Evolutionary conservation across 179 eudicot genomes (phyloP).

Genomic region (Camellia oleifera): DNA sequence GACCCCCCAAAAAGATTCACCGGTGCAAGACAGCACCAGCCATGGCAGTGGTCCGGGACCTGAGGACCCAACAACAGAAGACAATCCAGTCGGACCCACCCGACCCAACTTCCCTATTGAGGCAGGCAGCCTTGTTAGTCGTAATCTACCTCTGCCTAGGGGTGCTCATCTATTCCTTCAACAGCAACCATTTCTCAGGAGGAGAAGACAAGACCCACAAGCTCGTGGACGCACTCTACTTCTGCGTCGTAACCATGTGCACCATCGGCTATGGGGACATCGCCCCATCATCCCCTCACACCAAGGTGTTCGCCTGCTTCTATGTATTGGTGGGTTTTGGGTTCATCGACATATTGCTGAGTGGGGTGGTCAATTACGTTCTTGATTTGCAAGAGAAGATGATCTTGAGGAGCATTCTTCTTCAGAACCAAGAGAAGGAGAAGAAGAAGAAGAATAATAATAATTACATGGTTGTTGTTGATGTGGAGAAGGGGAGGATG

Average conservation of each 20-base stretch:
- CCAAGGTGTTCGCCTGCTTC: constrained; percentile 49
- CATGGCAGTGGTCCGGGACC: constrained; percentile 30
- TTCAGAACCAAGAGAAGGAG: neutral
- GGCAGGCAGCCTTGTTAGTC: constrained; percentile 38
- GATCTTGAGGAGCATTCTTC: constrained; percentile 25
- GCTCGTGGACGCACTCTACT: constrained; percentile 61
- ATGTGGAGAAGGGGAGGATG: constrained; percentile 58
- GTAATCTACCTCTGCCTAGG: constrained; percentile 45
- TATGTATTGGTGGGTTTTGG: constrained; percentile 70
- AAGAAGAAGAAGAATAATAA: too few species aligned
- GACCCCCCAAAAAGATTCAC: constrained; percentile 17
- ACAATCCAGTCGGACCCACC: neutral
- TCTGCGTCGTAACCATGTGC: constrained; percentile 70
- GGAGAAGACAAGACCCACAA: constrained; percentile 47
- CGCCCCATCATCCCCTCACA: constrained; percentile 38
- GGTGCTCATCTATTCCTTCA: constrained; percentile 33
- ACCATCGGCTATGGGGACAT: constrained; percentile 82
- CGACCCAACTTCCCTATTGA: constrained; percentile 17
- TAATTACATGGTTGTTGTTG: constrained; percentile 41
- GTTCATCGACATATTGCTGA: constrained; percentile 54
- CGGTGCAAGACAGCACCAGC: constrained; percentile 61
- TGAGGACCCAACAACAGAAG: neutral
- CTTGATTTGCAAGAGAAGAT: constrained; percentile 52
- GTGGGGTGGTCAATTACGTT: constrained; percentile 52
- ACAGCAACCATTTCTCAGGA: constrained; percentile 46